phyloP scores from a whole-genome alignment of 306 rosid species.

The Cicer judaicum region DNA sequence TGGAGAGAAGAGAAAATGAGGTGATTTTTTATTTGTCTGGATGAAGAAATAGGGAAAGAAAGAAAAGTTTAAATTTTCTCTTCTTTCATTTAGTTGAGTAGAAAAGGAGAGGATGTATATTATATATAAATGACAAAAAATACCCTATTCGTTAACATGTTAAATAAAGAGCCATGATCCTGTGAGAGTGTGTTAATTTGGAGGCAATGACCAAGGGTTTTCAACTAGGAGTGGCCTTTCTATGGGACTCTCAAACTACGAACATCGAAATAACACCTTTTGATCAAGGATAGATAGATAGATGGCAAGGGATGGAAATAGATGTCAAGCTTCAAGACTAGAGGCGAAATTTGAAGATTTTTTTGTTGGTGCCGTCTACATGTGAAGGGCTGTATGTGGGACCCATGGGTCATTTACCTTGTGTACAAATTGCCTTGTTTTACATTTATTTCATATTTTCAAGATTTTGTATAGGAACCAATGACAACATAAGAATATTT shows the following conservation, averaged over 20 bases:
- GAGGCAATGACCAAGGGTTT: neutral
- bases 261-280: neutral
- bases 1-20: neutral
- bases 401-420: neutral
- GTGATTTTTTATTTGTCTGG: neutral
- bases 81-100: neutral
- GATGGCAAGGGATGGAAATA: neutral
- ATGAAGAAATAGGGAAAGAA: neutral
- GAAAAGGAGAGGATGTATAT: neutral
- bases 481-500: neutral
- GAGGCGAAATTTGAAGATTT: neutral
- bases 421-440: neutral
- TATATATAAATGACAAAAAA: neutral
- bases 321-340: neutral
- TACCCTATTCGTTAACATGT: neutral
- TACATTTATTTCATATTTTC: neutral
- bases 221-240: conserved; percentile 4
- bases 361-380: neutral
- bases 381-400: neutral
- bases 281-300: neutral
- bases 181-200: neutral
- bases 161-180: neutral
- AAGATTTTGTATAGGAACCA: neutral
- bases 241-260: neutral
- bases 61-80: neutral